Evolutionary conservation across 345 rosid genomes (phyloP).

Genomic region (Brassica juncea): DNA sequence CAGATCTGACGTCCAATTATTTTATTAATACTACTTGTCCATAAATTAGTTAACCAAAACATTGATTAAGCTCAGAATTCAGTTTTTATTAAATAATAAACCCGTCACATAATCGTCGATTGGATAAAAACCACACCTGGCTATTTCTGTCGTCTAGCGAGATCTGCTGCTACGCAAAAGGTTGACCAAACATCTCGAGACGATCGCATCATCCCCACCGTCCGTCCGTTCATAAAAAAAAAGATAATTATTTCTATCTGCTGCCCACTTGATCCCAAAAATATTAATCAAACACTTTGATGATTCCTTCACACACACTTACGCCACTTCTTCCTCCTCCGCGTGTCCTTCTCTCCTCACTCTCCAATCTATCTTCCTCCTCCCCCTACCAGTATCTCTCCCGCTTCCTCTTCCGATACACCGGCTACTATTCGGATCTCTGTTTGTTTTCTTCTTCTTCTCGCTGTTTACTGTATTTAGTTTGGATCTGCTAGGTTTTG

Average conservation of each 20-base stretch:
- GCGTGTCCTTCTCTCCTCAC: neutral
- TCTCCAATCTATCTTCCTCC: neutral
- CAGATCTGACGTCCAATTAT: neutral
- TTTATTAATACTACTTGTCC: neutral
- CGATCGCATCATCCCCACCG: neutral
- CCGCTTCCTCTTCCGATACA: neutral
- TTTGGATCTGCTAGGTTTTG: neutral
- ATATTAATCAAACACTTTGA: neutral
- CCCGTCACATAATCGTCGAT: neutral
- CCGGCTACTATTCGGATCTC: neutral
- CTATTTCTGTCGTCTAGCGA: neutral
- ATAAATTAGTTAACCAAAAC: neutral
- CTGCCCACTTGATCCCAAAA: conserved; percentile 1
- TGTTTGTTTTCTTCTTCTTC: neutral
- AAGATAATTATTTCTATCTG: neutral
- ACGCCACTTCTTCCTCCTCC: neutral
- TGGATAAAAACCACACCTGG: neutral
- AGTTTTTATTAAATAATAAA: neutral
- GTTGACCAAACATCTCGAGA: neutral
- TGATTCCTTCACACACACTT: neutral
- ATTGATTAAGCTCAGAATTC: neutral
- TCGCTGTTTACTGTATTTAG: neutral
- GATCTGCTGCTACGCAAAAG: neutral
- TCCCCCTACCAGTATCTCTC: too few species aligned
- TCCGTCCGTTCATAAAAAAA: neutral